phyloP scores from a whole-genome alignment of 2,329 filamentous ascomycete species.

The Alternaria ethzedia region DNA sequence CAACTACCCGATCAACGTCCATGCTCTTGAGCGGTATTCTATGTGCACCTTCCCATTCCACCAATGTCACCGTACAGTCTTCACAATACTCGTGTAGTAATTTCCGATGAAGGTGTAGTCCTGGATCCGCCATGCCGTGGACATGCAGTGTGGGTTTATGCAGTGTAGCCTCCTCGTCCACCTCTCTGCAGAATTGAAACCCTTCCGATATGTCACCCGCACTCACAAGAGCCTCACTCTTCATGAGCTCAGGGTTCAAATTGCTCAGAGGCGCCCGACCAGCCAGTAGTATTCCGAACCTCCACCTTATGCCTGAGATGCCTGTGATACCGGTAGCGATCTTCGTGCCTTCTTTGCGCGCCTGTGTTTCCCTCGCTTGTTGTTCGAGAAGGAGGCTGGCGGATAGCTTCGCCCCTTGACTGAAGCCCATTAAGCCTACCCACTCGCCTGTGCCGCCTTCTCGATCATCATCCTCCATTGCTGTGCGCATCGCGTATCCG shows the following conservation, averaged over 20 bases:
- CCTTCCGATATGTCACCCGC: conserved; percentile 55
- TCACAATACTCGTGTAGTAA: conserved; percentile 67
- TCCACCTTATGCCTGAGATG: conserved; percentile 51
- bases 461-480: conserved; percentile 54
- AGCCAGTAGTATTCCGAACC: conserved; percentile 68
- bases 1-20: conserved; percentile 67
- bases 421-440: conserved; percentile 60
- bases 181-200: conserved; percentile 40
- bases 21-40: conserved; percentile 70
- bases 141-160: conserved; percentile 70
- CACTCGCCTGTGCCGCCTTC: conserved; percentile 52
- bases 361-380: conserved; percentile 58
- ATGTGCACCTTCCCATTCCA: conserved; percentile 79
- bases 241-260: conserved; percentile 51
- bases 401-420: conserved; percentile 57
- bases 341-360: conserved; percentile 34
- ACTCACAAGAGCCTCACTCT: conserved; percentile 48
- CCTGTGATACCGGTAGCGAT: conserved; percentile 33
- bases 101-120: conserved; percentile 64
- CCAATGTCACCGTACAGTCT: conserved; percentile 58
- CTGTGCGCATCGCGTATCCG: conserved; percentile 52
- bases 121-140: conserved; percentile 67
- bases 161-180: conserved; percentile 57
- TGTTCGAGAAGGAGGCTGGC: conserved; percentile 61
- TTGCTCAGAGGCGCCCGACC: conserved; percentile 66